Base-by-base conservation (phyloP, 1,284 basidiomycete genomes). In the Cutaneotrichosporon spelunceum region DNA sequence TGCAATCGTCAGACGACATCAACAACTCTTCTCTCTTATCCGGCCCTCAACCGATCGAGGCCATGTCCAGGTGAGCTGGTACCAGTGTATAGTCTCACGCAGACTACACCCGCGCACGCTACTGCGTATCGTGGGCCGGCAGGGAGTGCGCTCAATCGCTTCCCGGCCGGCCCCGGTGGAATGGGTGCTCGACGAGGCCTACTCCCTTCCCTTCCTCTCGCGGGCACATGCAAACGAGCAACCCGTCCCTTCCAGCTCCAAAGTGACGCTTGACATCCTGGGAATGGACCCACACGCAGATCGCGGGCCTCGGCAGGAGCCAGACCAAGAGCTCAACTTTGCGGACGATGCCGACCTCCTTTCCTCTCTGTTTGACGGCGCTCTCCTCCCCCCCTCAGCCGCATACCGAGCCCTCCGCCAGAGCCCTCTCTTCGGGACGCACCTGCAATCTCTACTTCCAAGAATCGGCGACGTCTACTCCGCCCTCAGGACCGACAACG, bases 251-350 rank as follows among this genome's bases (percentile, higher is more conserved):
- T 67, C 72, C 9, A 66, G 65, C 21, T 72, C 70, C 6, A 60
- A 60, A 19, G 45, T 67, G 30, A 72, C 69, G 0, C 69, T 73
- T 53, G 72, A 73, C 30, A 64, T 64, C 30, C 53, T 67, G 14
- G 52, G 63, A 7, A 63, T 64, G 10, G 61, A 69, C 53, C 56
- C 44, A 47, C 57, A 19, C 33, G 27, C 30, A 14, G 11, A 53
- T 16, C 27, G 52, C 14, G 24, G 49, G 2, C 13, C 13, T 5
- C 52, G 34, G 13, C 33, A 26, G 21, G 72, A 69, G 13, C 59
- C 62, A 16, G 72, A 75, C 52, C 65, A 68, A 4, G 73, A 73
- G 57, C 68, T 70, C n/a, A 49, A 70, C 57, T 57, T 63, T 44
- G 50, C 48, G 11, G 11, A 45, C 26, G 42, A 42, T 8, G 33